phyloP scores from a whole-genome alignment of 139 green algal species.

The Auxenochlorella protothecoides region DNA sequence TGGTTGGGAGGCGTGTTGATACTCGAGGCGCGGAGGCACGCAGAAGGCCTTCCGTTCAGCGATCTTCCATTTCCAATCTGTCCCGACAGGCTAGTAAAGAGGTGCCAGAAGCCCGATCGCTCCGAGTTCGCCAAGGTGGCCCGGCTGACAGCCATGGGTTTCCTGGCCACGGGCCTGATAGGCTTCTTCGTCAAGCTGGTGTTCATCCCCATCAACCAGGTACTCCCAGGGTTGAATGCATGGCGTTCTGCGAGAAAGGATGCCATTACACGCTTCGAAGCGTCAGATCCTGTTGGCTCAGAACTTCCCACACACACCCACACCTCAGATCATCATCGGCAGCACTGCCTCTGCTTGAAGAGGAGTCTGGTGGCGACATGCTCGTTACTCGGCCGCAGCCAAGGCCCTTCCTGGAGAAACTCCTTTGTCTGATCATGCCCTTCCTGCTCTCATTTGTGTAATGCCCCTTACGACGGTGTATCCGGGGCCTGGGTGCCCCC shows the following conservation, averaged over 20 bases:
- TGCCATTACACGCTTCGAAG: too few species aligned
- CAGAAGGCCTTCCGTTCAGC: neutral
- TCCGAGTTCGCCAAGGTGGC: slow-evolving; percentile 32
- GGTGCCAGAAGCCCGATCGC: slow-evolving; percentile 32
- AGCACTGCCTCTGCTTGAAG: too few species aligned
- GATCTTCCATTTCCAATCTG: neutral
- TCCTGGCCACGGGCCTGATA: slow-evolving; percentile 22
- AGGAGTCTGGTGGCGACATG: too few species aligned
- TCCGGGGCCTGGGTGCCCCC: neutral
- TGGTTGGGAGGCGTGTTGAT: neutral
- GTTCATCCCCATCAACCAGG: slow-evolving; percentile 24
- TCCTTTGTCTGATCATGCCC: too few species aligned
- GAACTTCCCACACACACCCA: too few species aligned
- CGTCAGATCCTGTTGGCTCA: too few species aligned
- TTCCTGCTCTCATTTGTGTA: too few species aligned
- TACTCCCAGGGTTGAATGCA: neutral
- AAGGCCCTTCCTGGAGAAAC: too few species aligned
- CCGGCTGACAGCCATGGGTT: slow-evolving; percentile 26
- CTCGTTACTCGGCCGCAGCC: too few species aligned
- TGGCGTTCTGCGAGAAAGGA: too few species aligned
- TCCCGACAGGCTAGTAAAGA: slow-evolving; percentile 22
- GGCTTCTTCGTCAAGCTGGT: slow-evolving; percentile 31
- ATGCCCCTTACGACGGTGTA: too few species aligned
- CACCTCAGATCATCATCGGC: slow-evolving; percentile 1
- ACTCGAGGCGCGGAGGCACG: too few species aligned